phyloP scores from a whole-genome alignment of 192 early-diverging fungal genomes.

The Phycomyces blakesleeanus region DNA sequence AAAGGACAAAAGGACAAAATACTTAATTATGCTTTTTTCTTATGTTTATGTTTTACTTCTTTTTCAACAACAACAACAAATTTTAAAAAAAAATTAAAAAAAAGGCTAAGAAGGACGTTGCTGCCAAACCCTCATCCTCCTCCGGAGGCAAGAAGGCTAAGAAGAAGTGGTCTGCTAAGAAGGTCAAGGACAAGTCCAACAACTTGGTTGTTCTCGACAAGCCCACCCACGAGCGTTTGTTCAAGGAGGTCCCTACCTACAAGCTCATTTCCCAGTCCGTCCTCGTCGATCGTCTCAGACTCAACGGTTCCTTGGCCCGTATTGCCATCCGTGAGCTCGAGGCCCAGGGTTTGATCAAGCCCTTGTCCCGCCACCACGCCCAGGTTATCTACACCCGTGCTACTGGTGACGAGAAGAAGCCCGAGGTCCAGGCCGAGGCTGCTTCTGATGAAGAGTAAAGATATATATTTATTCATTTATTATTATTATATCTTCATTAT shows the following conservation, averaged over 20 bases:
- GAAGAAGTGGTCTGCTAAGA: slow-evolving; percentile 99
- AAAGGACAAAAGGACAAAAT: too few relatives aligned
- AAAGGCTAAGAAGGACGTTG: slow-evolving; percentile 61
- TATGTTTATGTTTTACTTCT: neutral
- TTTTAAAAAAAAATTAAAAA: too few relatives aligned
- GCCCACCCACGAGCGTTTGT: slow-evolving; percentile 95
- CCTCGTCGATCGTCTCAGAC: slow-evolving; percentile 95
- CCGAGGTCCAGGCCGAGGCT: slow-evolving; percentile 25
- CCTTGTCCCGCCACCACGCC: slow-evolving; percentile 85
- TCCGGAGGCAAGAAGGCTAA: slow-evolving; percentile 61
- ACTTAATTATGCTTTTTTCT: too few relatives aligned
- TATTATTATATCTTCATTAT: too few relatives aligned
- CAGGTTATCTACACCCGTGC: slow-evolving; percentile 82
- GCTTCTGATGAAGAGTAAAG: slow-evolving; percentile 36
- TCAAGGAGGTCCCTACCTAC: slow-evolving; percentile 99
- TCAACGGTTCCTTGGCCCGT: slow-evolving; percentile 97
- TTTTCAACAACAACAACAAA: neutral
- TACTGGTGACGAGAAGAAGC: slow-evolving; percentile 50
- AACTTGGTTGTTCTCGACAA: slow-evolving; percentile 98
- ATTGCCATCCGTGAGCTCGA: slow-evolving; percentile 92
- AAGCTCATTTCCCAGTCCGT: slow-evolving; percentile 98
- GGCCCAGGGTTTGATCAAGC: slow-evolving; percentile 87
- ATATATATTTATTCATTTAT: neutral
- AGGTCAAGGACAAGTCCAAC: slow-evolving; percentile 99
- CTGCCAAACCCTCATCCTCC: slow-evolving; percentile 53